Evolutionary conservation across 768 basidiomycete genomes (phyloP), one percentile per base, ranked within the genome.

Genomic region (Suillus subluteus): DNA sequence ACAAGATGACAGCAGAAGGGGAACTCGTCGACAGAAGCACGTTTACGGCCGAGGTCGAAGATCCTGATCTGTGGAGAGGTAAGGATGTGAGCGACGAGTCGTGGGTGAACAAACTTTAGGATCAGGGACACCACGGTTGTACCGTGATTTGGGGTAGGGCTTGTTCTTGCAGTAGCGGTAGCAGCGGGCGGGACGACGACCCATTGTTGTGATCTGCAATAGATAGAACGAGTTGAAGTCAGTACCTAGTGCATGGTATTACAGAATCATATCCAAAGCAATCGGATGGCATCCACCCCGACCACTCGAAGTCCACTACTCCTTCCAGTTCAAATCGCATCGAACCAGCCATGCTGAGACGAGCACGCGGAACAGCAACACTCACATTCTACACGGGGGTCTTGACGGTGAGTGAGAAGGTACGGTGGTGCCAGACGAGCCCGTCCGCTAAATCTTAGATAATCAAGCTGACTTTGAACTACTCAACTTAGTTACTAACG

Each of bases 151-250:
- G 66, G 95, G 95, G 84, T 94, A 96, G 38, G 97, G 96, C 89
- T 99, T 99, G 89, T 97, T 97, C 85, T 98, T 99, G 89, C 96
- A 98, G 86, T 98, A 98, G 73, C 96, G 91, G 85, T 97, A 98
- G 89, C 96, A 98, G 75, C 94, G 91, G 82, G 96, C 95, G 71
- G 96, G 96, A 86, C 96, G 94, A 79, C 96, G 95, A 87, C 96
- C 96, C 96, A 98, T 98, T 74, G 77, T 86, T 71, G 64, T 58
- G 58, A 54, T 55, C 64, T 65, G 32, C 9, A 4, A 64, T 48
- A 44, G 21, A n/a, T 26, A 8, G 18, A 55, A 35, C 32, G 12
- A 43, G 13, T 23, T 61, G 62, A 23, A 16, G 35, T 62, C 62
- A 58, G 52, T 41, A 30, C 23, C 26, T 3, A 26, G 26, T 64